Base-by-base conservation (phyloP, 805 yeast species). In the Saturnispora diversa region DNA sequence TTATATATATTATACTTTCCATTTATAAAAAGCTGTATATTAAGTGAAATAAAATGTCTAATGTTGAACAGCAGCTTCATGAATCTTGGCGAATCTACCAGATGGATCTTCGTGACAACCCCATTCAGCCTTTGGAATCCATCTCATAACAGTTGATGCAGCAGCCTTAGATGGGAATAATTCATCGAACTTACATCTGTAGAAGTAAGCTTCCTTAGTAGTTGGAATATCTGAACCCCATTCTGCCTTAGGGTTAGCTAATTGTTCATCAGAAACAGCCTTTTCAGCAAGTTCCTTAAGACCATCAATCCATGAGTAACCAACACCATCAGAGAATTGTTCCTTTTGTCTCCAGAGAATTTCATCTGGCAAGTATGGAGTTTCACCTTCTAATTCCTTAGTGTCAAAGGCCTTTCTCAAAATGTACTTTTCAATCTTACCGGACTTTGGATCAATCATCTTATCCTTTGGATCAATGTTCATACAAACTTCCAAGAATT, bases 61-160 rank as follows among this genome's bases (percentile, higher is more conserved):
- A 20, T 44, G 38, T 5, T 39, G 22, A 28, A 80, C 74, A 49
- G 80, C 75, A 54, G 80, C 63, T 42, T 84, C 88, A 64, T 92
- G 98, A 54, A 83, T 77, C 69, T 84, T 77, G 52, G 95, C 97
- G 60, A 72, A 90, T 70, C 99, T 84, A 51, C 99, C 99, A 42
- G 95, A 84, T 40, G 99, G 99, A 66, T 92, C 99, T 56, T 81
- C 95, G 58, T 88, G 87, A 69, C 98, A 92, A 52, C 99, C 99
- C 99, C 99, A 92, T 65, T 92, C 98, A 48, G 97, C 97, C 75
- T 92, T 92, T 62, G 99, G 99, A 66, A 92, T 68, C 99, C 99
- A 92, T 75, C 98, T 83, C 97, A 85, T 87, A 45, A 92, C 99
- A 15, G 98, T 92, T 30, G 78, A 69, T 44, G 95, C 97, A 50